A percentile compares a stretch with the other conserved stretches of the same genome.
phyloP scores from a whole-genome alignment of 352 stramenopile genomes.

The Phytophthora macrochlamydospora region DNA sequence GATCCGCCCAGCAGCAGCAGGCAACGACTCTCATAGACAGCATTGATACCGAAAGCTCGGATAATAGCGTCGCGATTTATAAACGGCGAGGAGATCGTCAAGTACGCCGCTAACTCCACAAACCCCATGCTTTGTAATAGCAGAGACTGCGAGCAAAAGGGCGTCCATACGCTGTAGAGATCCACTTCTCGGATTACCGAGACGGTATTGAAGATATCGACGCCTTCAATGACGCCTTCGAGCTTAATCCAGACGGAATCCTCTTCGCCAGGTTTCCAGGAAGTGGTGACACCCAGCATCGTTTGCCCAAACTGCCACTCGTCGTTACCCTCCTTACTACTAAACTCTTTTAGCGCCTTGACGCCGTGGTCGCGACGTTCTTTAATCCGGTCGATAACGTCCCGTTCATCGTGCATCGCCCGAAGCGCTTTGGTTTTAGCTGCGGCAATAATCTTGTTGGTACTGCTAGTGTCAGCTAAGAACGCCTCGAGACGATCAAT shows the following conservation, averaged over 20 bases:
- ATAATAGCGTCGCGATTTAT: conserved; percentile 75
- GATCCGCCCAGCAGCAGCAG: conserved; percentile 71
- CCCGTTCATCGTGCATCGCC: conserved; percentile 60
- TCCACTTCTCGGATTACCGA: conserved; percentile 85
- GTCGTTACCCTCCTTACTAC: conserved; percentile 57
- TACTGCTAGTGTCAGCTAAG: conserved; percentile 29
- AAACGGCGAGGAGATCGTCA: conserved; percentile 74
- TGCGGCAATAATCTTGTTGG: conserved; percentile 24
- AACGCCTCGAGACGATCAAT: conserved; percentile 75
- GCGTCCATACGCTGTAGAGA: conserved; percentile 73
- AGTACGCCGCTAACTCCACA: conserved; percentile 68
- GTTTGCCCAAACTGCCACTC: conserved; percentile 78
- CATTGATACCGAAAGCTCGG: conserved; percentile 79
- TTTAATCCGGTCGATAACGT: conserved; percentile 62
- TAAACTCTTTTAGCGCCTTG: conserved; percentile 73
- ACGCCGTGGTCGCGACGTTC: conserved; percentile 50
- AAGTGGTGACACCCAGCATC: conserved; percentile 77
- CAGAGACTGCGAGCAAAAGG: conserved; percentile 74
- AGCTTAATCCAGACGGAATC: conserved; percentile 86
- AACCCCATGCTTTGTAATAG: conserved; percentile 59
- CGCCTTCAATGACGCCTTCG: conserved; percentile 73
- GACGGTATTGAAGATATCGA: conserved; percentile 85
- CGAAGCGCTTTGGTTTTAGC: conserved; percentile 34
- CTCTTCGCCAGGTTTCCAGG: conserved; percentile 78
- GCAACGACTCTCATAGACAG: conserved; percentile 75